Evolutionary conservation across 2,329 filamentous ascomycete species (phyloP), one percentile per base, ranked within the genome.

Genomic region (Coniochaeta ligniaria): DNA sequence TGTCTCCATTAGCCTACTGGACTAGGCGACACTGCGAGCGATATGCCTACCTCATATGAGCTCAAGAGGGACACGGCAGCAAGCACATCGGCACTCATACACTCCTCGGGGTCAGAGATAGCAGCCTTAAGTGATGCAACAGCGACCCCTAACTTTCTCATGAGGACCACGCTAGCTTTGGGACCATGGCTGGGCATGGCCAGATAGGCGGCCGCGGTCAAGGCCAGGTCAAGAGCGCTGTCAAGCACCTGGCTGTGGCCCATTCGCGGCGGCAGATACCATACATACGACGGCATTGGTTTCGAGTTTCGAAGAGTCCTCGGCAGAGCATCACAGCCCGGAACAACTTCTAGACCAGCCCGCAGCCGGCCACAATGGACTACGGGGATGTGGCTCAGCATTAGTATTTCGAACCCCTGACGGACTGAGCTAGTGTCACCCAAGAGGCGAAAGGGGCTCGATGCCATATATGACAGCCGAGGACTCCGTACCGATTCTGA

Each of bases 331-430:
- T 31, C 24, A 17, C 57, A 45, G 14, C 57, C 57, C 12, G 57
- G 36, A 26, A 58, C 17, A n/a, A 58, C 6, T 4, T 43, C 26
- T 9, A 58, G 38, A 9, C 57, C n/a, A 20, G 9, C 16, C 12
- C 38, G 26, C 8, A 58, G 22, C 57, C 57, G 47, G 8, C 57
- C 57, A 43, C 38, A 58, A 24, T 58, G 57, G 38, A 58, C 43
- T 6, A 47, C 26, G 22, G 57, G 38, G 4, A 58, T 35, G 35
- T 58, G 57, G 57, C 36, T 58, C 57, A 47, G 22, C 57, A 58
- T 58, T 5, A 47, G 8, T 20, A 47, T 47, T n/a, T 58, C 57
- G 38, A 58, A 58, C 5, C 57, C 57, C 4, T 22, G 57, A 36
- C 57, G 36, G 31, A 43, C 38, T 11, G 38, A 26, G 20, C n/a